Evolutionary conservation across 306 rosid genomes (phyloP).

Genomic region (Fagus crenata): DNA sequence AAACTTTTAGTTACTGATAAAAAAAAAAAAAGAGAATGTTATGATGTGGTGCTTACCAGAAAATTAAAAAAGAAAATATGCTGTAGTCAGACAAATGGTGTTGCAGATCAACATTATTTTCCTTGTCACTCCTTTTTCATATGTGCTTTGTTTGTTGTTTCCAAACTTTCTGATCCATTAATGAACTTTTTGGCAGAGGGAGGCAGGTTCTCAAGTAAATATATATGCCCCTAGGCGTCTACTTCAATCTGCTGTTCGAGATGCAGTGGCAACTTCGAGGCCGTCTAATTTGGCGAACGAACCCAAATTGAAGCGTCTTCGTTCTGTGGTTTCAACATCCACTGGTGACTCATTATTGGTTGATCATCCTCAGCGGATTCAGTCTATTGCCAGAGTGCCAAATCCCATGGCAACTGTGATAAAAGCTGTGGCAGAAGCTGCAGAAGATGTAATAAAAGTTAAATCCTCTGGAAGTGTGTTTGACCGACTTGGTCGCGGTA

Average conservation of each 20-base stretch:
- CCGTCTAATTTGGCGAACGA: slow-evolving; percentile 48
- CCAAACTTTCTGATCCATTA: slow-evolving; percentile 33
- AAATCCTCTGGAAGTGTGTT: slow-evolving; percentile 81
- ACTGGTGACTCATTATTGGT: slow-evolving; percentile 49
- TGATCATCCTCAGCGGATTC: slow-evolving; percentile 52
- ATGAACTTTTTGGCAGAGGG: slow-evolving; percentile 57
- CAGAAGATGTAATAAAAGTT: slow-evolving; percentile 73
- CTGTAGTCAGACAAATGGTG: slow-evolving; percentile 17
- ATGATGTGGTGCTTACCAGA: not conserved
- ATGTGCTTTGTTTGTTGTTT: slow-evolving; percentile 16
- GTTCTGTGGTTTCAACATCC: slow-evolving; percentile 83
- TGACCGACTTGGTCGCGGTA: slow-evolving; percentile 77
- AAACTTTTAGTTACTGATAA: too few relatives aligned
- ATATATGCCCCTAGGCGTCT: slow-evolving; percentile 73
- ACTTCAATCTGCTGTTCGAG: slow-evolving; percentile 92
- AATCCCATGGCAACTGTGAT: slow-evolving; percentile 87
- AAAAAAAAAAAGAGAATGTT: not conserved
- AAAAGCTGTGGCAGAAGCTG: slow-evolving; percentile 91
- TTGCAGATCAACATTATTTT: not conserved
- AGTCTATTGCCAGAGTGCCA: slow-evolving; percentile 56
- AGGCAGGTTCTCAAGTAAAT: slow-evolving; percentile 49
- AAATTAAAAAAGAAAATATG: not conserved
- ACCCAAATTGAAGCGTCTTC: slow-evolving; percentile 80
- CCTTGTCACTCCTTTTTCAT: slow-evolving; percentile 1
- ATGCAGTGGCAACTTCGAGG: slow-evolving; percentile 72